Base-by-base conservation (phyloP, 2,329 filamentous ascomycete species). In the Apiospora saccharicola region DNA sequence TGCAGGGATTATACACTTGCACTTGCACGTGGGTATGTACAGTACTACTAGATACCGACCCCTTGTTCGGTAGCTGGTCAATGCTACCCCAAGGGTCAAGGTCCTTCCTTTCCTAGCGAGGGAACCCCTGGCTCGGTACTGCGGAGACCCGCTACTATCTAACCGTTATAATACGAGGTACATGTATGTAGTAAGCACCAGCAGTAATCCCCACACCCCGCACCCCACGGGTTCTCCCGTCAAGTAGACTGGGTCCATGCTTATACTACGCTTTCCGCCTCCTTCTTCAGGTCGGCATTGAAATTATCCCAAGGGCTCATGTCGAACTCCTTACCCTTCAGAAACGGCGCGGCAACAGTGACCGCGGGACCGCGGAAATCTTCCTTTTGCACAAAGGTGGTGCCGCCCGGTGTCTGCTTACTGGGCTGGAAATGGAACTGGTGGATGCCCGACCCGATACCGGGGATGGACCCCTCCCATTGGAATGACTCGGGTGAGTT, bases 261-360 rank as follows among this genome's bases (percentile, higher is more conserved):
- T 3, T 19, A 22, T 24, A n/a, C n/a, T n/a, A n/a, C n/a, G n/a
- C 34, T 43, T 16, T 67, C 64, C 13, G 64, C 64, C 64, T 67
- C 64, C 64, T 67, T 67, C 34, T 67, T 67, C 30, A 67, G 30
- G 43, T 67, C 64, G 3, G 30, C 64, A 41, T 67, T 67, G 41
- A 67, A 67, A 1, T 37, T 34, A 5, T 30, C 37, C 64, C 64
- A 67, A 4, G 64, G 64, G 14, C 64, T 37, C 34, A 67, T 16
- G 14, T 41, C 30, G 37, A 67, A 67, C 51, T 57, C 26, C 12
- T 22, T 12, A n/a, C 26, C 51, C 51, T 30, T 57, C 51, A n/a
- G 26, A 10, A n/a, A 57, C 30, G 64, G 64, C 64, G 37, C 14
- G 14, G 64, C 34, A 30, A 67, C 30, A 6, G 64, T 34, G 0